Evolutionary conservation across 2,329 filamentous ascomycete genomes (phyloP).

Genomic region (Didymella pinodella): DNA sequence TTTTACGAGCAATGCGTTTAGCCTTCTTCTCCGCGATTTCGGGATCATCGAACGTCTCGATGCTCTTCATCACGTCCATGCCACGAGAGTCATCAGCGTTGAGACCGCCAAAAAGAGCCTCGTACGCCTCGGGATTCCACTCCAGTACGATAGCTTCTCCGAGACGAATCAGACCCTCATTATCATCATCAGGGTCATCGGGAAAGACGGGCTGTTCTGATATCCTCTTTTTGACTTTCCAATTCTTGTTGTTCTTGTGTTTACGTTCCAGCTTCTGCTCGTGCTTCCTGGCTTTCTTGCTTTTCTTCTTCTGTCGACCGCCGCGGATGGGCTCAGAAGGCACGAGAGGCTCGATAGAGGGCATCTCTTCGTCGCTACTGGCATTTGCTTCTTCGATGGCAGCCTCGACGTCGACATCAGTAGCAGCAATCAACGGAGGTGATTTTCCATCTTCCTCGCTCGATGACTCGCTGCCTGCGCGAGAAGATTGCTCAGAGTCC

Average conservation of each 20-base stretch:
- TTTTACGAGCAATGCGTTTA: conserved; percentile 70
- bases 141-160: conserved; percentile 88
- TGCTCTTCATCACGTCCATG: conserved; percentile 64
- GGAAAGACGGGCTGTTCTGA: conserved; percentile 40
- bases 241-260: conserved; percentile 45
- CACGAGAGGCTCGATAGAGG: conserved; percentile 35
- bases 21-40: conserved; percentile 71
- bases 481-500: conserved; percentile 46
- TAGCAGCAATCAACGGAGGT: conserved; percentile 38
- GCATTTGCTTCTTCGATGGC: conserved; percentile 43
- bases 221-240: conserved; percentile 46
- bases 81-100: conserved; percentile 63
- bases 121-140: conserved; percentile 76
- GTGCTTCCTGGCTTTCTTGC: conserved; percentile 43
- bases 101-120: conserved; percentile 69
- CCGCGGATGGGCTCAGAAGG: conserved; percentile 30
- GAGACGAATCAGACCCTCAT: conserved; percentile 73
- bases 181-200: conserved; percentile 49
- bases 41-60: conserved; percentile 62
- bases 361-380: conserved; percentile 50
- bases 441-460: conserved; percentile 48
- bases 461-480: conserved; percentile 32
- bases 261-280: conserved; percentile 40
- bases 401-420: conserved; percentile 25
- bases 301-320: conserved; percentile 45